phyloP scores from a whole-genome alignment of 208 protist genomes.

The Trypanosoma mega region DNA sequence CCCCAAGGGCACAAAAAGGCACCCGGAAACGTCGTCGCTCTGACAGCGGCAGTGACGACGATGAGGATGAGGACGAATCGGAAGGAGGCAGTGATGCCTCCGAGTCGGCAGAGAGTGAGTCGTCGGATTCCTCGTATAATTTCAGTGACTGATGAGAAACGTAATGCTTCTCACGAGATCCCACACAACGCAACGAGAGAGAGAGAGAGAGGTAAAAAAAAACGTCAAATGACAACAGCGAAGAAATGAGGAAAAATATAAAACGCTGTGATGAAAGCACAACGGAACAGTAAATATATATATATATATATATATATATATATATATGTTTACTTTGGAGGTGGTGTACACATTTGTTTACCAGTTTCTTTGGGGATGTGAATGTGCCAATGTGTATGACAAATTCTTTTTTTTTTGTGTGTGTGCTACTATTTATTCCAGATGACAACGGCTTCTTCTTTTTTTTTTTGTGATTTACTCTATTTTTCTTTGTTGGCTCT shows the following conservation, averaged over 20 bases:
- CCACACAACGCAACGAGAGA: background rate
- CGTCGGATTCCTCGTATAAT: conserved; percentile 14
- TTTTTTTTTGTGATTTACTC: no score
- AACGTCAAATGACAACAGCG: background rate
- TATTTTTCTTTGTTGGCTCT: no score
- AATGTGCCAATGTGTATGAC: no score
- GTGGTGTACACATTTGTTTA: no score
- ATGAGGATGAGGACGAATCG: conserved; percentile 24
- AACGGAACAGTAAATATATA: no score
- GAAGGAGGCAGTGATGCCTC: conserved; percentile 41
- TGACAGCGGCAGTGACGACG: conserved; percentile 23
- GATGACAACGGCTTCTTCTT: no score
- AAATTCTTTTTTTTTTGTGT: no score
- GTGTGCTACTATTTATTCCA: no score
- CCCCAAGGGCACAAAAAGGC: background rate
- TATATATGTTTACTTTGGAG: no score
- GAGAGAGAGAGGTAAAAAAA: conserved; percentile 4
- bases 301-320: no score
- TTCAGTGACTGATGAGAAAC: conserved; percentile 22
- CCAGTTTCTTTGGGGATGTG: no score
- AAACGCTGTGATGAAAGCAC: no score
- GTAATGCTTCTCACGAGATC: background rate
- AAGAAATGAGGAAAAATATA: background rate
- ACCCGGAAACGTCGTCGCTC: conserved; percentile 9
- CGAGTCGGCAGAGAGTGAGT: conserved; percentile 14